Conservation (phyloP, 2,329 filamentous ascomycete genomes). For the Diaporthe sp. region DNA sequence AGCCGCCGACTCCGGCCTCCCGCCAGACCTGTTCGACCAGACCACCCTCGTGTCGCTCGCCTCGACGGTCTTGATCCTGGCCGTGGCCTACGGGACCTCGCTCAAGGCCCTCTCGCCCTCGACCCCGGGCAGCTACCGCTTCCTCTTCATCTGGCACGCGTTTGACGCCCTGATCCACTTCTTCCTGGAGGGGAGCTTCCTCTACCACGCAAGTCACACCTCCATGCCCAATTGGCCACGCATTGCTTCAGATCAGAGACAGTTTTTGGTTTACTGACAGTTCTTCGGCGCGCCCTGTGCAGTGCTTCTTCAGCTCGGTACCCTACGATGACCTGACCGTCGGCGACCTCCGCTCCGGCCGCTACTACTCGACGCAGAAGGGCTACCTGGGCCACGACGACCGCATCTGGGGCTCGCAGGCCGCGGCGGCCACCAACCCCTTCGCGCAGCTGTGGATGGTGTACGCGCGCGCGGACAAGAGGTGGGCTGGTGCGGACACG, state of each 20-base stretch:
- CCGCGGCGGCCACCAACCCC: constrained; percentile 61
- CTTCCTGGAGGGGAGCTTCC: constrained; percentile 89
- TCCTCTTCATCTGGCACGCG: constrained; percentile 94
- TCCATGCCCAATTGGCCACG: too few relatives aligned
- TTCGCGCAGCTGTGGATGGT: constrained; percentile 77
- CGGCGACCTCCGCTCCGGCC: constrained; percentile 48
- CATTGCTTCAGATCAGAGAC: too few relatives aligned
- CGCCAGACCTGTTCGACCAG: constrained; percentile 69
- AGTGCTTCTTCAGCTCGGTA: constrained; percentile 80
- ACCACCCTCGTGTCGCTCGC: constrained; percentile 71
- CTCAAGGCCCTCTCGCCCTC: constrained; percentile 59
- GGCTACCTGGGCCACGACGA: constrained; percentile 65
- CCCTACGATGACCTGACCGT: constrained; percentile 49
- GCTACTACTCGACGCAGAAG: constrained; percentile 60
- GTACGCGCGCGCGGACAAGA: constrained; percentile 72
- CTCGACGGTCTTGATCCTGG: constrained; percentile 65
- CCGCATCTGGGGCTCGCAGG: constrained; percentile 69
- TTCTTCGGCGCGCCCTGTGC: not conserved
- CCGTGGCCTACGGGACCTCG: constrained; percentile 63
- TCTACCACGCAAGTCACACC: constrained; percentile 73
- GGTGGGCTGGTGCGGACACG: constrained; percentile 74
- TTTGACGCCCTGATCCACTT: constrained; percentile 95
- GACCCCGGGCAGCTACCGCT: constrained; percentile 70
- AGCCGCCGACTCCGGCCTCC: constrained; percentile 49
- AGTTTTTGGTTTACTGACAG: constrained; percentile 26